These are phyloP conservation scores for Pythium vanterpoolii DNA, from an alignment of 352 stramenopile species.

Conservation along the genomic window DNA sequence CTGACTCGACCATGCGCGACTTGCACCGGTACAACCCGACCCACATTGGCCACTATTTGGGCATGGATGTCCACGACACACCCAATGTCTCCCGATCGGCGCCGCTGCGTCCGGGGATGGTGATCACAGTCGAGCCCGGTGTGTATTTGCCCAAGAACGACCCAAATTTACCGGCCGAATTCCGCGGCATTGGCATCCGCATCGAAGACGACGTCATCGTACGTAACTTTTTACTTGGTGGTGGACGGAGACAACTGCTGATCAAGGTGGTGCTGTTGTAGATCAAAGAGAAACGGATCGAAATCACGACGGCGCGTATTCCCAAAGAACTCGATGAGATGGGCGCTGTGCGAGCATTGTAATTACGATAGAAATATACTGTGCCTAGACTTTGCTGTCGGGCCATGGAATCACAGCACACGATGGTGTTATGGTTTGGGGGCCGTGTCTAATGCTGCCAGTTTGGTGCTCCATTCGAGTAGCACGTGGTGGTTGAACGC, in stretches of 20 bases:
- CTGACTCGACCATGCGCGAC: conserved; percentile 40
- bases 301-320: conserved; percentile 63
- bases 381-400: no score
- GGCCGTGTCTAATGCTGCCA: conserved; percentile 16
- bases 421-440: not conserved
- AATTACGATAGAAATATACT: no score
- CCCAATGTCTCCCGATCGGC: conserved; percentile 58
- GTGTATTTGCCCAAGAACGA: conserved; percentile 84
- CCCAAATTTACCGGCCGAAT: conserved; percentile 55
- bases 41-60: conserved; percentile 82
- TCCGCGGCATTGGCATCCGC: conserved; percentile 80
- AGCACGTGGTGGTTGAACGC: conserved; percentile 41
- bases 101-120: conserved; percentile 67
- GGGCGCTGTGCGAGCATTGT: conserved; percentile 48
- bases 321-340: conserved; percentile 74
- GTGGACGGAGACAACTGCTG: not conserved
- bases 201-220: conserved; percentile 87
- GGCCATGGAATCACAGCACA: not conserved
- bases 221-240: conserved; percentile 18
- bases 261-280: conserved; percentile 20
- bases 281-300: conserved; percentile 74
- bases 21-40: conserved; percentile 86
- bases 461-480: conserved; percentile 39
- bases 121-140: conserved; percentile 79
- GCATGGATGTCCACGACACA: conserved; percentile 84